phyloP scores from a whole-genome alignment of 768 basidiomycete genomes.

The Psilocybe sp. region DNA sequence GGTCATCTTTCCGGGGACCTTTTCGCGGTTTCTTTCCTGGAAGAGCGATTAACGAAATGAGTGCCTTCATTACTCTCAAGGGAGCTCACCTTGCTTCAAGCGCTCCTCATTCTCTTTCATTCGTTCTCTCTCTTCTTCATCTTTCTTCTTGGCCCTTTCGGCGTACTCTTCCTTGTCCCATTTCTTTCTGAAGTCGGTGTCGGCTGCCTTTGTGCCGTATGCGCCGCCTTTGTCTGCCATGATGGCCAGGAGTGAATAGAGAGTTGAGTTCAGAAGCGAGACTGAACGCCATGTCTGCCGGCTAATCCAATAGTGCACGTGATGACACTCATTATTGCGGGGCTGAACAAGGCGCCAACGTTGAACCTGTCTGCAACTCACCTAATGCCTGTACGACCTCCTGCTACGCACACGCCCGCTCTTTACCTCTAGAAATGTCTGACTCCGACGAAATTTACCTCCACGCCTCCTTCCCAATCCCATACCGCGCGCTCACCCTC shows the following conservation, averaged over 20 bases:
- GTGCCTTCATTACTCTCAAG: neutral
- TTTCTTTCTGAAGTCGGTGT: slow-evolving; percentile 82
- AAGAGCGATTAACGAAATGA: neutral
- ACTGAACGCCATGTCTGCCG: no score
- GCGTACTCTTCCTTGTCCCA: slow-evolving; percentile 95
- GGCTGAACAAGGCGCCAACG: no score
- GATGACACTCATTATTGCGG: no score
- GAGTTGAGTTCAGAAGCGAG: neutral
- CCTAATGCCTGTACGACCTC: neutral
- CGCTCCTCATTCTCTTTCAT: slow-evolving; percentile 87
- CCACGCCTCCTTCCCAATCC: slow-evolving; percentile 74
- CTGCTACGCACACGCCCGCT: slow-evolving; percentile 10
- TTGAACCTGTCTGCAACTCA: neutral
- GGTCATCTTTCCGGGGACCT: slow-evolving; percentile 63
- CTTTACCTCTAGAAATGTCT: slow-evolving; percentile 15
- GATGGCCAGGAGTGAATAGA: slow-evolving; percentile 2
- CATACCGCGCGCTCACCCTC: slow-evolving; percentile 85
- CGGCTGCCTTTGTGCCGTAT: slow-evolving; percentile 44
- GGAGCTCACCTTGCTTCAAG: slow-evolving; percentile 68
- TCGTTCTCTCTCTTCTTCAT: slow-evolving; percentile 74
- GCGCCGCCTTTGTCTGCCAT: slow-evolving; percentile 41
- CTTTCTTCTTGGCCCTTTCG: slow-evolving; percentile 79
- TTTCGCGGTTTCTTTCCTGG: slow-evolving; percentile 82
- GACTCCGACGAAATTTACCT: slow-evolving; percentile 40
- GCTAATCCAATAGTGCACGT: no score